Conservation (phyloP, 2,329 filamentous ascomycete species). For the Trichoderma koningiopsis region DNA sequence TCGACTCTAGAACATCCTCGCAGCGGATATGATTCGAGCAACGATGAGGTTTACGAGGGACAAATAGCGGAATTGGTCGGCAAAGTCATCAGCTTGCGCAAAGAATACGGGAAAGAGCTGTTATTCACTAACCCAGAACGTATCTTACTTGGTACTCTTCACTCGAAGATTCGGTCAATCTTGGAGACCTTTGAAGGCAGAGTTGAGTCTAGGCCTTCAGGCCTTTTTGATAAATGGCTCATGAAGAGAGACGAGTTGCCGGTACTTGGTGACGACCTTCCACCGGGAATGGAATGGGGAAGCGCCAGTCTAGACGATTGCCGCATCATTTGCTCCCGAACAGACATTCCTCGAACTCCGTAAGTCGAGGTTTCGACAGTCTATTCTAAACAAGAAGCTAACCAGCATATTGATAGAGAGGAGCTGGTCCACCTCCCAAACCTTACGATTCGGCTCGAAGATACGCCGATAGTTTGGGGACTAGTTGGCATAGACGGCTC, state of each 20-base stretch:
- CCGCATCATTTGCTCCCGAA: conserved; percentile 55
- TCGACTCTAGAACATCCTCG: conserved; percentile 47
- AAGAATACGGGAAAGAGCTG: conserved; percentile 29
- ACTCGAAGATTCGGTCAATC: conserved; percentile 35
- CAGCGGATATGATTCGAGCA: conserved; percentile 1
- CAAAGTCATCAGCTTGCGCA: conserved; percentile 36
- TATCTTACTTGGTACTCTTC: conserved; percentile 43
- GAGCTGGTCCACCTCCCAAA: conserved; percentile 50
- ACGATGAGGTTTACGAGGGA: conserved; percentile 33
- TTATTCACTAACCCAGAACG: conserved; percentile 30
- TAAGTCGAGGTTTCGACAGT: conserved; percentile 34
- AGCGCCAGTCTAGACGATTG: conserved; percentile 55
- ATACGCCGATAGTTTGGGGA: conserved; percentile 63
- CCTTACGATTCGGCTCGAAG: conserved; percentile 47
- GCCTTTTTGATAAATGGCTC: conserved; percentile 59
- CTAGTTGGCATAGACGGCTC: conserved; percentile 64
- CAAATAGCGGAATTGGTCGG: conserved; percentile 41
- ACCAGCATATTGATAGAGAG: conserved; percentile 35
- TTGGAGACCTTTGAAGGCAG: conserved; percentile 32
- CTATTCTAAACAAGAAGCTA: background rate
- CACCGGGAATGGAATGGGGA: conserved; percentile 58
- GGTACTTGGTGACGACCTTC: conserved; percentile 37
- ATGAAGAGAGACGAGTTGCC: conserved; percentile 54
- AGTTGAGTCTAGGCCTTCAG: conserved; percentile 34
- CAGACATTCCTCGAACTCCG: conserved; percentile 58